phyloP scores from a whole-genome alignment of 2,329 filamentous ascomycete species.

The Endoconidiophora laricicola region DNA sequence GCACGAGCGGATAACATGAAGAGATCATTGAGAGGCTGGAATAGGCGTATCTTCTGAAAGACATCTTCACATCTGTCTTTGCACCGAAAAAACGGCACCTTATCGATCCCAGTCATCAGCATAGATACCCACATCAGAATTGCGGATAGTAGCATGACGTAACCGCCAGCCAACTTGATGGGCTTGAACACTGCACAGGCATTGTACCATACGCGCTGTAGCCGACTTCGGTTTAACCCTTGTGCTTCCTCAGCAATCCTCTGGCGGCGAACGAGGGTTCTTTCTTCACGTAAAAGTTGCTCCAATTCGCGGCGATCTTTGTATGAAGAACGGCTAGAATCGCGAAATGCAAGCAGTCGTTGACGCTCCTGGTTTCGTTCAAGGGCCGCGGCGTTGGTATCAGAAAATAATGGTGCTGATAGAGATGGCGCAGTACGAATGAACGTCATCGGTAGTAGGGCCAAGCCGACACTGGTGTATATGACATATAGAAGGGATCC shows the following conservation, averaged over 20 bases:
- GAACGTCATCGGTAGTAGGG: conserved; percentile 72
- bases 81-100: conserved; percentile 88
- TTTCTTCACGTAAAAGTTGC: conserved; percentile 71
- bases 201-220: conserved; percentile 66
- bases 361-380: conserved; percentile 83
- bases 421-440: conserved; percentile 84
- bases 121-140: conserved; percentile 76
- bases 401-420: conserved; percentile 59
- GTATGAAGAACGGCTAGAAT: conserved; percentile 59
- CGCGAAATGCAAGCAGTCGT: conserved; percentile 75
- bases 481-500: conserved; percentile 74
- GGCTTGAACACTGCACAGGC: conserved; percentile 69
- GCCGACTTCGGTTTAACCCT: conserved; percentile 29
- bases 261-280: conserved; percentile 77
- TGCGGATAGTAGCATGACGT: conserved; percentile 58
- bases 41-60: conserved; percentile 69
- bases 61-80: conserved; percentile 85
- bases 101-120: conserved; percentile 91
- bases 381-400: conserved; percentile 62
- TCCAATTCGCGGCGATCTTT: conserved; percentile 86
- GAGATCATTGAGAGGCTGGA: conserved; percentile 88
- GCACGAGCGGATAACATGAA: conserved; percentile 64
- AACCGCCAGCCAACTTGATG: conserved; percentile 70
- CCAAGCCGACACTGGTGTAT: conserved; percentile 79
- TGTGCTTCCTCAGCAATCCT: conserved; percentile 69